Evolutionary conservation across 225 moss, liverwort and hornwort species (phyloP), one percentile per base, ranked within the genome.

Genomic region (Takakia lepidozioides): DNA sequence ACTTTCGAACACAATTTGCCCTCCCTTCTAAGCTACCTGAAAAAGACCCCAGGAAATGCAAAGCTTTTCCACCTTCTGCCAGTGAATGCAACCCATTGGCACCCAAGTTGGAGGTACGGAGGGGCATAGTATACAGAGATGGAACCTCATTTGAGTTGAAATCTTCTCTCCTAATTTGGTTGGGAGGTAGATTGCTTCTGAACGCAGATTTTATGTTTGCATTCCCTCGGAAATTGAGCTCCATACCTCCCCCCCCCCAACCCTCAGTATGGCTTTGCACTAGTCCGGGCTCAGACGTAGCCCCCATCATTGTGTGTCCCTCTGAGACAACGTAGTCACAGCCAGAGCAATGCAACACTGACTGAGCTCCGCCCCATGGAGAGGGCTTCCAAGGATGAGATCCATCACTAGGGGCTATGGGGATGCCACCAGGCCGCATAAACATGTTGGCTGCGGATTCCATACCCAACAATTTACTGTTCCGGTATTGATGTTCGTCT

Each of bases 381-480:
- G 24, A 4, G 30, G 40, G 41, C 45, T 25, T 4, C 32, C 1
- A 43, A 11, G 49, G 0, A 29, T 61, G 48, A 20, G 44, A 8
- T 34, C 44, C 13, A 36, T 66, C 59, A 0, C 36, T 30, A 5
- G 59, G 13, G 0, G 23, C 0, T 10, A 21, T 20, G 3, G 27
- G 57, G 3, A 44, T 21, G 10, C 56, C 59, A 16, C 57, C 21
- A 22, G 54, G 52, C 7, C 57, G 59, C 1, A 43, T 39, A 8
- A 38, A 62, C 55, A 52, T 72, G 46, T 30, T 62, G 28, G 51
- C 50, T 22, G 69, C 51, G 43, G 56, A 42, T 25, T 62, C 69
- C 21, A 52, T 48, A 23, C 51, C 43, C 4, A 62, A 41, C 57
- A 56, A 51, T 57, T 42, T 63, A 45, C 48, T 48, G 22, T 20